A percentile compares a stretch with the other conserved stretches of the same genome.
Evolutionary conservation across 768 basidiomycete species (phyloP).

Genomic region (Obba rivulosa): DNA sequence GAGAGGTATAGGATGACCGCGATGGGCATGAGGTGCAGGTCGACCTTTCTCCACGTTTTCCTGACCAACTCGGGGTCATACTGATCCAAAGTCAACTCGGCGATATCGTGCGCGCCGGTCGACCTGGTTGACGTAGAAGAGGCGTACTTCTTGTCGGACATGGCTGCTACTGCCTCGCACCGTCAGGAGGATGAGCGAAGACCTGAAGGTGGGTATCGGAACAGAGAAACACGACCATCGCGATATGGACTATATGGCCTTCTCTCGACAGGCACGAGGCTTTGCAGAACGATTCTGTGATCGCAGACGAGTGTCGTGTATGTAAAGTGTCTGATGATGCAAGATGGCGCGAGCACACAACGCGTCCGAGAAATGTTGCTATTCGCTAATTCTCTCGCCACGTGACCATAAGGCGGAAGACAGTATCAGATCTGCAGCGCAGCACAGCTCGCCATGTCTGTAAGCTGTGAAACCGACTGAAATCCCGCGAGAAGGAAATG

Average conservation of each 20-base stretch:
- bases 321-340: slow-evolving; percentile 4
- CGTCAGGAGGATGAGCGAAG: no score
- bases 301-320: no score
- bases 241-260: no score
- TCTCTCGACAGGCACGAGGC: no score
- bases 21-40: slow-evolving; percentile 30
- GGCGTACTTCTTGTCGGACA: slow-evolving; percentile 4
- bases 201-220: no score
- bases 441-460: no score
- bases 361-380: slow-evolving; percentile 2
- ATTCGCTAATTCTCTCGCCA: background rate
- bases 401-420: no score
- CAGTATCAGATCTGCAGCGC: no score
- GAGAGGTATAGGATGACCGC: slow-evolving; percentile 35
- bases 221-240: no score
- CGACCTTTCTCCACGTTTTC: slow-evolving; percentile 25
- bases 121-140: slow-evolving; percentile 8
- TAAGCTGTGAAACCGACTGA: no score
- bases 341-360: slow-evolving; percentile 8
- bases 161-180: background rate
- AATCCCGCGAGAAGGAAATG: no score
- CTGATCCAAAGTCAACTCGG: slow-evolving; percentile 10
- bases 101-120: slow-evolving; percentile 2
- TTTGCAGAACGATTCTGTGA: no score
- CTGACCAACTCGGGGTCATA: slow-evolving; percentile 14